Conservation (phyloP, 2,329 filamentous ascomycete genomes). For the Fusarium subtropicale region DNA sequence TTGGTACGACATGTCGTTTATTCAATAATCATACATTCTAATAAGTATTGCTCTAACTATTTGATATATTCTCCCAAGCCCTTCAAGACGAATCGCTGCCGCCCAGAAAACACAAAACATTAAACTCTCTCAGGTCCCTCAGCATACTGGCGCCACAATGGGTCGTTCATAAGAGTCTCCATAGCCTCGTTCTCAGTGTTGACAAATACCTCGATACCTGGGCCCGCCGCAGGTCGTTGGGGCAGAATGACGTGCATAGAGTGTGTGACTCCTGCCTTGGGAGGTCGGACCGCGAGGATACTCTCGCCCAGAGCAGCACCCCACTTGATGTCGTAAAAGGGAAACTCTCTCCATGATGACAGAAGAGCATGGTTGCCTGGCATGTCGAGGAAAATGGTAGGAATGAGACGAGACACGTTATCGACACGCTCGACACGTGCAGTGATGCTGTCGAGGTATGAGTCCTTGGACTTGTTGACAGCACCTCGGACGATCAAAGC, state of each 20-base stretch:
- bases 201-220: slow-evolving; percentile 11
- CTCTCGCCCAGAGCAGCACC: not conserved
- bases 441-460: slow-evolving; percentile 1
- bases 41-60: not conserved
- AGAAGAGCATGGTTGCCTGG: slow-evolving; percentile 11
- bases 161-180: not conserved
- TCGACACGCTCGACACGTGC: not conserved
- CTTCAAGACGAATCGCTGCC: not conserved
- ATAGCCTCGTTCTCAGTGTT: slow-evolving; percentile 13
- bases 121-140: not conserved
- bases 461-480: slow-evolving; percentile 12
- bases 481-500: slow-evolving; percentile 5
- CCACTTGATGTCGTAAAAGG: slow-evolving; percentile 22
- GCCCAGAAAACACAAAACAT: not conserved
- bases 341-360: slow-evolving; percentile 23
- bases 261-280: slow-evolving; percentile 11
- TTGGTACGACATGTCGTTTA: not conserved
- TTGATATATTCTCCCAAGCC: not conserved
- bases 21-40: not conserved
- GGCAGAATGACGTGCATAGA: slow-evolving; percentile 14
- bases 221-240: slow-evolving; percentile 1
- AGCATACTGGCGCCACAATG: slow-evolving; percentile 7
- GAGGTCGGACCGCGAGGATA: slow-evolving; percentile 9
- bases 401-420: slow-evolving; percentile 2
- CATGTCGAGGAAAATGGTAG: slow-evolving; percentile 14